phyloP scores from a whole-genome alignment of 1,284 basidiomycete genomes.

The Malassezia restricta region DNA sequence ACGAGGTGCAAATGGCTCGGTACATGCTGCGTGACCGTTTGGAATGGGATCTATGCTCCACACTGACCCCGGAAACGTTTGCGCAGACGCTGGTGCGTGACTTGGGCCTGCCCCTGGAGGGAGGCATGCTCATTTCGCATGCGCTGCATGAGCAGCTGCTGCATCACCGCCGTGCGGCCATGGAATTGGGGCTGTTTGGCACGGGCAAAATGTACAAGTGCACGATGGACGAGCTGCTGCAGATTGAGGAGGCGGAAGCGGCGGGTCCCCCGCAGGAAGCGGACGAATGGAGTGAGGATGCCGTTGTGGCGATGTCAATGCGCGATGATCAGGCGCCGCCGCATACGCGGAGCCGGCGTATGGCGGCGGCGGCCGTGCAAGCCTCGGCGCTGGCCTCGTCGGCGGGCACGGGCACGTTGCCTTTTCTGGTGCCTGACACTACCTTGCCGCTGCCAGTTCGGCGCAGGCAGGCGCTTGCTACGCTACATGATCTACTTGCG shows the following conservation, averaged over 20 bases:
- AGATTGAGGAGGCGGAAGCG: constrained; percentile 27
- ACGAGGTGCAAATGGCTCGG: constrained; percentile 92
- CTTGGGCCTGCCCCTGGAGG: constrained; percentile 75
- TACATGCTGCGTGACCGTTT: constrained; percentile 85
- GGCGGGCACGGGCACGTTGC: neutral
- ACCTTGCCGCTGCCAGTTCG: constrained; percentile 12
- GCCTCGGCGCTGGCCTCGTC: neutral
- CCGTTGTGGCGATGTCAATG: neutral
- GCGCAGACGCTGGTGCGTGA: constrained; percentile 69
- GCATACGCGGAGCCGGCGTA: constrained; percentile 14
- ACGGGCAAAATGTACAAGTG: constrained; percentile 24
- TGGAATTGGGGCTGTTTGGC: constrained; percentile 78
- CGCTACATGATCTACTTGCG: constrained; percentile 28
- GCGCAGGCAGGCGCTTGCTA: constrained; percentile 41
- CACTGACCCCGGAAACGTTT: constrained; percentile 78
- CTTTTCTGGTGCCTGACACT: constrained; percentile 51
- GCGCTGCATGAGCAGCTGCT: constrained; percentile 88
- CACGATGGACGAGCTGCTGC: constrained; percentile 26
- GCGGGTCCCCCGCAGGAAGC: constrained; percentile 29
- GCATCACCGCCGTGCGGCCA: constrained; percentile 78
- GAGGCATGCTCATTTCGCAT: constrained; percentile 73
- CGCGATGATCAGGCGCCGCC: constrained; percentile 7
- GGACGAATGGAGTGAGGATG: neutral
- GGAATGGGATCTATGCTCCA: constrained; percentile 92
- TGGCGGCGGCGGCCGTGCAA: constrained; percentile 1